These are phyloP conservation scores for Avena sativa DNA, from an alignment of 176 grass and related monocot genomes.

Conservation along the genomic window DNA sequence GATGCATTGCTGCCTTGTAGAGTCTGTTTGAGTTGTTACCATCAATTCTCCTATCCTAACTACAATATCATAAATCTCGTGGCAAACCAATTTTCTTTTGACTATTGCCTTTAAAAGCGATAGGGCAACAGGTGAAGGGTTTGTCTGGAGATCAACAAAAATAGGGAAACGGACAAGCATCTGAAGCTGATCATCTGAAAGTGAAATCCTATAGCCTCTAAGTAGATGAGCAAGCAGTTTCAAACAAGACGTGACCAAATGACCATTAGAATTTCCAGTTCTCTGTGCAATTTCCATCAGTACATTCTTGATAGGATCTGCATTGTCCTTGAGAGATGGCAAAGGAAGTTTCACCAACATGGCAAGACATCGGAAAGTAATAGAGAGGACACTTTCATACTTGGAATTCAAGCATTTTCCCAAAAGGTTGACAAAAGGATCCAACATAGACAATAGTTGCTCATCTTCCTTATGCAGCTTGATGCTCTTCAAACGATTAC, in stretches of 20 bases:
- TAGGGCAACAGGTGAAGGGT: constrained; percentile 80
- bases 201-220: constrained; percentile 72
- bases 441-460: constrained; percentile 75
- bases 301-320: constrained; percentile 74
- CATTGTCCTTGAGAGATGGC: constrained; percentile 74
- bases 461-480: constrained; percentile 74
- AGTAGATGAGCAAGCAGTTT: constrained; percentile 82
- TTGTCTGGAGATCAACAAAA: constrained; percentile 93
- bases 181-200: constrained; percentile 79
- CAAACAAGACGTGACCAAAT: constrained; percentile 82
- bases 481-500: constrained; percentile 76
- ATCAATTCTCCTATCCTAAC: constrained; percentile 86
- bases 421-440: constrained; percentile 85
- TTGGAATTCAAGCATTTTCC: constrained; percentile 81
- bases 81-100: constrained; percentile 74
- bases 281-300: constrained; percentile 86
- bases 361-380: constrained; percentile 79
- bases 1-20: constrained; percentile 78
- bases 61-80: constrained; percentile 94
- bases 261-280: constrained; percentile 71
- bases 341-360: constrained; percentile 81
- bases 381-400: constrained; percentile 78
- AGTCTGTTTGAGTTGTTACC: constrained; percentile 80
- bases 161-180: constrained; percentile 80
- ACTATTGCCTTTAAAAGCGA: constrained; percentile 92